A percentile compares a stretch with the other conserved stretches of the same genome.
Conservation (phyloP, 495 filamentous ascomycete genomes). For the Trichoderma gamsii region DNA sequence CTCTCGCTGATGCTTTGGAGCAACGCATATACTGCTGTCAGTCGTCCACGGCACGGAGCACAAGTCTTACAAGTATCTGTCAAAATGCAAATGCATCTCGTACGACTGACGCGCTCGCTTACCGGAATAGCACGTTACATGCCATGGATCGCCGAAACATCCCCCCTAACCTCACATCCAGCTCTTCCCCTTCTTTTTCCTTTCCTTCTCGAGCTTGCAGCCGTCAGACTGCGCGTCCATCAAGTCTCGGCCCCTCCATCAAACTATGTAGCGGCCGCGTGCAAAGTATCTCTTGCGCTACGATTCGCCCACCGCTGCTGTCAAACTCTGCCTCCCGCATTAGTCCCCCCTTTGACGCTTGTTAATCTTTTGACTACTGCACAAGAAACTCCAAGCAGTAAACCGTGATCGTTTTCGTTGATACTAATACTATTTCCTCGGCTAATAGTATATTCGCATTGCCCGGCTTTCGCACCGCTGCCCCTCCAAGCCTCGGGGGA, state of each 20-base stretch:
- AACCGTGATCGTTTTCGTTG: background rate
- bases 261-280: background rate
- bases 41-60: background rate
- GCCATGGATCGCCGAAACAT: background rate
- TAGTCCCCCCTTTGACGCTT: background rate
- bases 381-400: background rate
- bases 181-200: background rate
- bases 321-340: background rate
- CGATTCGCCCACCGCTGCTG: background rate
- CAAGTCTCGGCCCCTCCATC: background rate
- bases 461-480: background rate
- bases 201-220: background rate
- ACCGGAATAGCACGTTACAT: constrained; percentile 1
- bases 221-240: background rate
- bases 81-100: background rate
- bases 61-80: background rate
- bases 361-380: background rate
- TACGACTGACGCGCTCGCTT: background rate
- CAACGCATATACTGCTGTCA: background rate
- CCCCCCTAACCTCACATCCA: background rate
- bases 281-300: constrained; percentile 7
- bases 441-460: background rate
- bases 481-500: background rate
- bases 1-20: background rate
- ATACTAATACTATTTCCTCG: background rate